A percentile compares a stretch with the other conserved stretches of the same genome.
phyloP scores from a whole-genome alignment of 345 rosid species.

The Garcia nutans region DNA sequence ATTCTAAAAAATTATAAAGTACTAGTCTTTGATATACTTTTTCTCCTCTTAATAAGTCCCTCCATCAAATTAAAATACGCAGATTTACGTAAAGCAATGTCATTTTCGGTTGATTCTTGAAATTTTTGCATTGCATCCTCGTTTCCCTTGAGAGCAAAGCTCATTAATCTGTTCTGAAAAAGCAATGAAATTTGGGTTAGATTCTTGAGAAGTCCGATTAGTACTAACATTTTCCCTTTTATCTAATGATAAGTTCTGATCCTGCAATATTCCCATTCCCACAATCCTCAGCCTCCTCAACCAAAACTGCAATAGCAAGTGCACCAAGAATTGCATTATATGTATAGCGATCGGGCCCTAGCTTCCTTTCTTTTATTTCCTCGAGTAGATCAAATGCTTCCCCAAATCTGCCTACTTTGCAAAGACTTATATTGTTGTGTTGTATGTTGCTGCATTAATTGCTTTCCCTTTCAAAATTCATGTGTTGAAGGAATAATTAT shows the following conservation, averaged over 20 bases:
- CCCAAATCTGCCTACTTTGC: slow-evolving; percentile 60
- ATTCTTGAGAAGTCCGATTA: slow-evolving; percentile 33
- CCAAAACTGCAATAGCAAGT: slow-evolving; percentile 52
- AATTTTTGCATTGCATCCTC: slow-evolving; percentile 49
- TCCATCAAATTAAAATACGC: slow-evolving; percentile 48
- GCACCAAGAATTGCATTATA: slow-evolving; percentile 53
- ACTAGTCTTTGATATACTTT: slow-evolving; percentile 38
- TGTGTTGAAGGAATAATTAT: slow-evolving; percentile 42
- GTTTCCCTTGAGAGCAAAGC: slow-evolving; percentile 59
- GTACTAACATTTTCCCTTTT: slow-evolving; percentile 13
- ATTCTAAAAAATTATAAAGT: too few species aligned
- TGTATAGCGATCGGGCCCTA: slow-evolving; percentile 67
- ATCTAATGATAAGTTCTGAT: slow-evolving; percentile 31
- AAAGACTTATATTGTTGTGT: slow-evolving; percentile 68
- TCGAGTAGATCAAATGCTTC: slow-evolving; percentile 67
- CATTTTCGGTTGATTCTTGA: slow-evolving; percentile 32
- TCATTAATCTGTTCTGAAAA: slow-evolving; percentile 61
- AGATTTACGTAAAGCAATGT: slow-evolving; percentile 37
- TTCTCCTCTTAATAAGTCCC: slow-evolving; percentile 54
- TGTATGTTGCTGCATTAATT: slow-evolving; percentile 67
- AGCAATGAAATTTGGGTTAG: slow-evolving; percentile 38
- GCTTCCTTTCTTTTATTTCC: slow-evolving; percentile 62
- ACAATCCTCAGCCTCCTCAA: slow-evolving; percentile 58
- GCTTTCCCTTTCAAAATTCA: slow-evolving; percentile 58
- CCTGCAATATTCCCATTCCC: slow-evolving; percentile 39